phyloP scores from a whole-genome alignment of 257 asterid species.

The Asclepias syriaca region DNA sequence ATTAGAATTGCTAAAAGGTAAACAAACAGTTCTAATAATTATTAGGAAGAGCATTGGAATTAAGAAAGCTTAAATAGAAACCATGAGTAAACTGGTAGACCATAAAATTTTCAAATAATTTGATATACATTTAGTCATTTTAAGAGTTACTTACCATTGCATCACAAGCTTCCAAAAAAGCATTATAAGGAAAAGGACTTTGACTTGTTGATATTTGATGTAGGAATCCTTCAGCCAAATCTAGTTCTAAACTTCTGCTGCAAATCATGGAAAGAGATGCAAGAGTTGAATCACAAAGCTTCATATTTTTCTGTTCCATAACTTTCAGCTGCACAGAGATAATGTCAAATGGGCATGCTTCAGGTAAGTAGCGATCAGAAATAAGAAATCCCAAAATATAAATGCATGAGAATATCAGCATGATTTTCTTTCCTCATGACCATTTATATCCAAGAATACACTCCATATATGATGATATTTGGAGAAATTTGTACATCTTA shows the following conservation, averaged over 20 bases:
- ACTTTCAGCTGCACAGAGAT: slow-evolving; percentile 52
- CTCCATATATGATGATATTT: neutral
- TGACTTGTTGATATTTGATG: slow-evolving; percentile 41
- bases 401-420: neutral
- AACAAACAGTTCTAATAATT: neutral
- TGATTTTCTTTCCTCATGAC: neutral
- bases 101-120: neutral
- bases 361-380: neutral
- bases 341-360: neutral
- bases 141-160: slow-evolving; percentile 46
- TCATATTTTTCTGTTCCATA: slow-evolving; percentile 64
- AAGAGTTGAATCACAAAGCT: slow-evolving; percentile 69
- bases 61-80: slow-evolving; percentile 1
- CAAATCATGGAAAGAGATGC: slow-evolving; percentile 70
- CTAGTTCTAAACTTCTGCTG: slow-evolving; percentile 60
- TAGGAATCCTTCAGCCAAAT: slow-evolving; percentile 66
- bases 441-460: neutral
- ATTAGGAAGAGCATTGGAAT: neutral
- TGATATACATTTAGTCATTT: neutral
- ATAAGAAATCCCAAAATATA: neutral
- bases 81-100: neutral
- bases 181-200: slow-evolving; percentile 51
- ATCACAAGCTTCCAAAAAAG: slow-evolving; percentile 77
- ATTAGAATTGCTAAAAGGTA: slow-evolving; percentile 4
- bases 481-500: slow-evolving; percentile 27